Evolutionary conservation across 371 early-diverging fungal species (phyloP).

Genomic region (Nematocida sp.): DNA sequence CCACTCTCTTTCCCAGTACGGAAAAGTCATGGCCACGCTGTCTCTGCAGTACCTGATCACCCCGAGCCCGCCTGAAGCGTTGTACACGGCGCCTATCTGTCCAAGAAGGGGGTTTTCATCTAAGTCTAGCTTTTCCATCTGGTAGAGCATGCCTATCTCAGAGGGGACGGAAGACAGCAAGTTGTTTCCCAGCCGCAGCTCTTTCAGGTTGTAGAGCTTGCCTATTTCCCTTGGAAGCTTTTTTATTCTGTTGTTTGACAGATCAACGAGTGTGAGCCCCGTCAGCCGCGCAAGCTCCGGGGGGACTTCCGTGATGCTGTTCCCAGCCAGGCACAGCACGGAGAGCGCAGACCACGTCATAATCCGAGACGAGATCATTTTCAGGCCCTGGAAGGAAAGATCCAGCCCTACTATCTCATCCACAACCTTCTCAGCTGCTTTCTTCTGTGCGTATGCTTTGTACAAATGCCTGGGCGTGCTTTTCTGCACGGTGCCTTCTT

Average conservation of each 20-base stretch:
- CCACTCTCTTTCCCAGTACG: slow-evolving; percentile 85
- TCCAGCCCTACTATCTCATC: slow-evolving; percentile 59
- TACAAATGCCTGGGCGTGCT: not conserved
- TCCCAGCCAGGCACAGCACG: slow-evolving; percentile 56
- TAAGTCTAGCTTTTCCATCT: slow-evolving; percentile 79
- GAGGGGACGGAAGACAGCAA: slow-evolving; percentile 74
- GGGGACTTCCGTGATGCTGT: slow-evolving; percentile 60
- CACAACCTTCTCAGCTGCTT: not conserved
- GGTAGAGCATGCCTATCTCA: slow-evolving; percentile 82
- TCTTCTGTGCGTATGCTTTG: slow-evolving; percentile 18
- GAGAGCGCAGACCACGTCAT: slow-evolving; percentile 49
- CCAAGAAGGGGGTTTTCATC: slow-evolving; percentile 89
- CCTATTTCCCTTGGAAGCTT: slow-evolving; percentile 81
- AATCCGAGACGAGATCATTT: slow-evolving; percentile 54
- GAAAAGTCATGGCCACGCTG: slow-evolving; percentile 70
- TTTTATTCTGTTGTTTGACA: slow-evolving; percentile 74
- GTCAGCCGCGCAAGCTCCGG: slow-evolving; percentile 56
- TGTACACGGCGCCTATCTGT: slow-evolving; percentile 71
- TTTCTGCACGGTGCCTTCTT: not conserved
- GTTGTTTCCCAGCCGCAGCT: slow-evolving; percentile 84
- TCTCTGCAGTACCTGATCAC: slow-evolving; percentile 82
- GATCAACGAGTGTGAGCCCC: slow-evolving; percentile 58
- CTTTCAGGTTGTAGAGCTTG: slow-evolving; percentile 72
- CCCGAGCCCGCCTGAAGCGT: slow-evolving; percentile 75
- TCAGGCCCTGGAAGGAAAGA: slow-evolving; percentile 60